These are phyloP conservation scores for Solanum etuberosum DNA, from an alignment of 257 asterid genomes.

Conservation along the genomic window DNA sequence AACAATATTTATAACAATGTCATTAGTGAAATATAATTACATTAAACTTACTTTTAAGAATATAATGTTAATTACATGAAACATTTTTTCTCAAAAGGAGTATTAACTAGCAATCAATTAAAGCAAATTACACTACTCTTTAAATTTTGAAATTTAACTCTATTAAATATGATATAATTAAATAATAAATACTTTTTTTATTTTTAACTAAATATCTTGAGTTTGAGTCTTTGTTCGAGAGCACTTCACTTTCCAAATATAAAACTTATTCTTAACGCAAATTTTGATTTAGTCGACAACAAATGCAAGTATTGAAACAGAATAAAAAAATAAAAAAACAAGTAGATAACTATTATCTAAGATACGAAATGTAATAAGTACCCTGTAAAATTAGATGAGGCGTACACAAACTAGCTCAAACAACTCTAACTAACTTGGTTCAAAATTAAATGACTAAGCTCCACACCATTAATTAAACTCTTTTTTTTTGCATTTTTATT, in stretches of 20 bases:
- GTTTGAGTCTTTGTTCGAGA: background rate
- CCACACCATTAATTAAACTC: background rate
- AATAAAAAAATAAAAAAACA: background rate
- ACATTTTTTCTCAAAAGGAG: background rate
- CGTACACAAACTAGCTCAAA: background rate
- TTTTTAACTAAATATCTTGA: background rate
- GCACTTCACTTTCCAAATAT: background rate
- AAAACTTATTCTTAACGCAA: rapidly evolving
- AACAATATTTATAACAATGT: no score
- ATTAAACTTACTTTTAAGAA: background rate
- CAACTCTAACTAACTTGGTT: background rate
- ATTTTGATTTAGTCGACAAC: background rate
- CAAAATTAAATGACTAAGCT: background rate
- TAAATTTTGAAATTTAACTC: background rate
- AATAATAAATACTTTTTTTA: background rate
- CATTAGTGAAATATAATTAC: background rate
- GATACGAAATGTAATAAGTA: background rate
- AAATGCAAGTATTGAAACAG: background rate
- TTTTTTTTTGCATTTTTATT: background rate
- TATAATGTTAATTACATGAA: background rate
- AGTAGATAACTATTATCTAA: background rate
- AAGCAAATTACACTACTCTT: background rate
- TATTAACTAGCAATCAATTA: background rate
- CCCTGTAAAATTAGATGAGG: background rate
- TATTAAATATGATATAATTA: background rate